Base-by-base conservation (phyloP, 2,329 filamentous ascomycete genomes). In the Daldinia sp. region DNA sequence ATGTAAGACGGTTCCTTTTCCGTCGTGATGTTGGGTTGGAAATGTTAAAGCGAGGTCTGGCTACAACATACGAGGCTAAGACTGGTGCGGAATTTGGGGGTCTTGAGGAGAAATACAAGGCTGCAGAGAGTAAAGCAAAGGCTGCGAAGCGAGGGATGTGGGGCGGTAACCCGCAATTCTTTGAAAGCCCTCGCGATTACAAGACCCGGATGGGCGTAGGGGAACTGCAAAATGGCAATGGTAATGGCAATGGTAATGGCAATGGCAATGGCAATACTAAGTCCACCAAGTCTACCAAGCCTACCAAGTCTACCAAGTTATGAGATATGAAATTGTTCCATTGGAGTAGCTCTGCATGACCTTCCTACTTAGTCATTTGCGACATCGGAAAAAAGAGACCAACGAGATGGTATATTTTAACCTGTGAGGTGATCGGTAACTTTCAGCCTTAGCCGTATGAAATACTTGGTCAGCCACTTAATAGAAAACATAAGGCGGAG, bases 41-140 rank as follows among this genome's bases (percentile, higher is more conserved):
- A 79, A 97, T 99, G 94, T 81, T 99, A 69, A 92, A 89, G 81
- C 86, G 83, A 23, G 96, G 96, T 0, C 82, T 97, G 70, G 96
- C 95, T 44, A 97, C 93, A 2, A 91, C 96, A 2, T 99, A 98
- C 78, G 96, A 98, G 81, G 95, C 93, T 30, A 98, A 97, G 81
- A 87, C 85, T 4, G 96, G 95, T 2, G 91, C 89, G 20, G 96
- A 98, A 78, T 99, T 96, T 84, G 96, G 96, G 26, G 89, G 90
- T 0, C 83, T 87, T 63, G 88, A 90, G 74, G 81, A 83, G 54
- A 79, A 85, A 67, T 95, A 95, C 78, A 86, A 88, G 71, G 85
- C 83, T 67, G 89, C 89, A 5, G 90, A 94, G 81, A 85, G 83
- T 53, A 83, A 83, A 78, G 92, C 93, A 3, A 93, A 89, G 82